Conservation (phyloP, 805 yeast genomes). For the Suhomyces tanzawaensis region DNA sequence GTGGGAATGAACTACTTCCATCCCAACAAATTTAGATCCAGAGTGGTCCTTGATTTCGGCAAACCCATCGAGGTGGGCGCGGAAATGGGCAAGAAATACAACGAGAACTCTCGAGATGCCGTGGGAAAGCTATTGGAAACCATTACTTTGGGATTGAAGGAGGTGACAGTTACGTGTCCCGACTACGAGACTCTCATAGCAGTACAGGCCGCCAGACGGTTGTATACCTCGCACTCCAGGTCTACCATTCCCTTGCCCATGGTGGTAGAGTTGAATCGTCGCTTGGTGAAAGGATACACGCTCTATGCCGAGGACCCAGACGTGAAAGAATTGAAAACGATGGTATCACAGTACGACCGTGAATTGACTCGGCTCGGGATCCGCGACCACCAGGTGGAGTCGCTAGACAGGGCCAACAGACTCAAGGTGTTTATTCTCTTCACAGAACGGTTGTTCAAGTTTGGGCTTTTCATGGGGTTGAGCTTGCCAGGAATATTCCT, state of each 20-base stretch:
- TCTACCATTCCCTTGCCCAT: conserved; percentile 38
- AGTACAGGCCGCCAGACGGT: conserved; percentile 41
- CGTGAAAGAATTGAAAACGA: conserved; percentile 26
- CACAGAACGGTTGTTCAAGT: conserved; percentile 23
- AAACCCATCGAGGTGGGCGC: conserved; percentile 36
- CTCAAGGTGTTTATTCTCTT: conserved; percentile 23
- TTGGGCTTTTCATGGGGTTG: conserved; percentile 29
- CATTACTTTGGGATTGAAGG: conserved; percentile 34
- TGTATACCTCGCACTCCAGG: conserved; percentile 34
- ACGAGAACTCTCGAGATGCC: conserved; percentile 23
- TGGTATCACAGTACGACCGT: conserved; percentile 34
- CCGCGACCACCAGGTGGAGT: conserved; percentile 42
- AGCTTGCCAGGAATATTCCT: conserved; percentile 38
- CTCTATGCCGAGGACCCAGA: conserved; percentile 33
- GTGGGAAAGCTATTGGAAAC: conserved; percentile 27
- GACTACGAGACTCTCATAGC: conserved; percentile 44
- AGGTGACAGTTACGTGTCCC: conserved; percentile 40
- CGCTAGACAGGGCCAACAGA: conserved; percentile 22
- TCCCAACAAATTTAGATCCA: conserved; percentile 38
- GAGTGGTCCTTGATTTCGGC: conserved; percentile 44
- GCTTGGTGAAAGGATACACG: conserved; percentile 37
- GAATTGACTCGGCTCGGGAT: conserved; percentile 31
- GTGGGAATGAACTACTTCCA: conserved; percentile 44
- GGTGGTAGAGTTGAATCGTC: conserved; percentile 42
- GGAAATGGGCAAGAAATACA: conserved; percentile 26